These are phyloP conservation scores for Hypoxylon sp. DNA, from an alignment of 2,329 filamentous ascomycete genomes.

Conservation along the genomic window DNA sequence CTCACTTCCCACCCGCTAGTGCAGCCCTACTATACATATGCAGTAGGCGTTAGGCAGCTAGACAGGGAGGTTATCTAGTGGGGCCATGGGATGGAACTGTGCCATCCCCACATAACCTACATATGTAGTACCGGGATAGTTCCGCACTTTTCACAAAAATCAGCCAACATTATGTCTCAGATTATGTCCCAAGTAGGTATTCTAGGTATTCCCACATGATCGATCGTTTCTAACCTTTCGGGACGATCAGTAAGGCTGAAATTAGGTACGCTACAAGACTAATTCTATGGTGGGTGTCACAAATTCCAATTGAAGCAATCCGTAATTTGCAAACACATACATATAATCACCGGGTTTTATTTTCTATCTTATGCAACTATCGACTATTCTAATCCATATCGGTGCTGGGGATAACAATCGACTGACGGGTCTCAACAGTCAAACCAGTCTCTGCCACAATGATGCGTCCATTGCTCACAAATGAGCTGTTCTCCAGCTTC, in stretches of 20 bases:
- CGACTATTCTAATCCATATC: background rate
- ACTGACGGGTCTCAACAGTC: constrained; percentile 26
- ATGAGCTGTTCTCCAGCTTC: constrained; percentile 25
- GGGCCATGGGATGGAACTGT: background rate
- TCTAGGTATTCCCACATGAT: background rate
- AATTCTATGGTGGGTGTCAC: background rate
- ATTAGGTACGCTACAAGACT: background rate
- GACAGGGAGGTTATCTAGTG: constrained; percentile 3
- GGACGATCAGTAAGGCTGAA: constrained; percentile 2
- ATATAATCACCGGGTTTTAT: background rate
- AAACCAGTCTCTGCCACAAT: constrained; percentile 27
- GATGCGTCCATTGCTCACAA: constrained; percentile 27
- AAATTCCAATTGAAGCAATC: background rate
- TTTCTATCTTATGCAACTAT: background rate
- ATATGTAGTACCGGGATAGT: background rate
- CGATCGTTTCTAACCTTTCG: background rate
- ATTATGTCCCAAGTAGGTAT: no score
- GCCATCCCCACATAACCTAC: no score
- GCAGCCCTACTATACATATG: no score
- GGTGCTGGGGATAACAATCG: constrained; percentile 14
- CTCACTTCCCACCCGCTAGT: background rate
- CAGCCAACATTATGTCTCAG: background rate
- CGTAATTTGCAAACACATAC: background rate
- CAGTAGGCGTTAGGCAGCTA: constrained; percentile 2
- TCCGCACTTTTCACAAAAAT: background rate